A percentile compares a stretch with the other conserved stretches of the same genome.
Conservation (phyloP, 73 alveolate species). For the Paramecium pentaurelia region DNA sequence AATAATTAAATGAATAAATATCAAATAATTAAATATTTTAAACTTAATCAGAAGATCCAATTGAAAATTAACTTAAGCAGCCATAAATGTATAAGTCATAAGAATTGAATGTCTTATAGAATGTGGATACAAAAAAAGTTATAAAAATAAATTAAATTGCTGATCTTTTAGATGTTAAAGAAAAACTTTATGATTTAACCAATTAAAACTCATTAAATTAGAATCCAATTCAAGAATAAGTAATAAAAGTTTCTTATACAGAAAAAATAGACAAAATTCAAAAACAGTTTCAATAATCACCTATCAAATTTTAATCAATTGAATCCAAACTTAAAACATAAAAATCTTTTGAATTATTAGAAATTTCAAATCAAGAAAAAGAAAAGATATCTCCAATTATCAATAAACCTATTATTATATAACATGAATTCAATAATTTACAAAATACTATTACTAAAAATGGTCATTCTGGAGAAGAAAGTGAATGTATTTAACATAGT, state of each 20-base stretch:
- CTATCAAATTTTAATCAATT: not conserved
- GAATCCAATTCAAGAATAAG: not conserved
- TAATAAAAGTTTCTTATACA: not conserved
- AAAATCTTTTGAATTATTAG: not conserved
- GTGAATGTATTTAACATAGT: not conserved
- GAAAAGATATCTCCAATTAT: not conserved
- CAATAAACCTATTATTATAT: not conserved
- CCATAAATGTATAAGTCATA: not conserved
- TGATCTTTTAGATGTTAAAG: not conserved
- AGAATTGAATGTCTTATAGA: not conserved
- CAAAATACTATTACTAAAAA: not conserved
- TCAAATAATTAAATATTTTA: not conserved
- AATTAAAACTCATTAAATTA: not conserved
- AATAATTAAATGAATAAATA: not conserved
- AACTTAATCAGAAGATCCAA: not conserved
- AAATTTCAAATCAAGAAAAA: not conserved
- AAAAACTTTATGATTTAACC: not conserved
- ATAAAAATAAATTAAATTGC: not conserved
- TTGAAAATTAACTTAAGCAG: not conserved
- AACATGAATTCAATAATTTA: not conserved
- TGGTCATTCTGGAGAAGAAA: not conserved
- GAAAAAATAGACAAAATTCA: not conserved
- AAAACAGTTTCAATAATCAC: not conserved
- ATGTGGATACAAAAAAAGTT: not conserved
- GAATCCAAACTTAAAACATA: not conserved